These are phyloP conservation scores for Citrus trifoliata DNA, from an alignment of 345 rosid species.

Conservation along the genomic window DNA sequence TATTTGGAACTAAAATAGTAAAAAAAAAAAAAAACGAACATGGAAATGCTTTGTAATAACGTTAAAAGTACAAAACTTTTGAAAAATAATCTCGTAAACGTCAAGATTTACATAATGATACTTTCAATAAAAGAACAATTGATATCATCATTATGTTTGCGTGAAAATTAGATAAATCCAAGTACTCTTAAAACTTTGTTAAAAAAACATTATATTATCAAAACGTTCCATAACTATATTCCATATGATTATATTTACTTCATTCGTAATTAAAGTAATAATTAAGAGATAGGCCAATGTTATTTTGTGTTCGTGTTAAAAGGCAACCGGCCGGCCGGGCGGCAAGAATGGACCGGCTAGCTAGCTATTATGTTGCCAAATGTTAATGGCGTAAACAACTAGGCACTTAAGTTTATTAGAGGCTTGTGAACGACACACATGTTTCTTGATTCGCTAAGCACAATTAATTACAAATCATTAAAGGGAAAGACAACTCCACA, in stretches of 20 bases:
- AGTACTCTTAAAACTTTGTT: background rate
- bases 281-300: no score
- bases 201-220: no score
- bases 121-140: background rate
- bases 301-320: background rate
- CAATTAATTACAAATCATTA: slow-evolving; percentile 4
- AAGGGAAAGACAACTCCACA: background rate
- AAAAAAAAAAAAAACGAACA: no score
- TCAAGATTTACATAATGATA: background rate
- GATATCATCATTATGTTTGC: background rate
- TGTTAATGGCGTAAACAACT: background rate
- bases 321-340: background rate
- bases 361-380: background rate
- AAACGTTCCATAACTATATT: background rate
- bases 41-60: no score
- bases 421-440: background rate
- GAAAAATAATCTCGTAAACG: background rate
- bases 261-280: no score
- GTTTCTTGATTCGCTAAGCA: background rate
- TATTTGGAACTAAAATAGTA: background rate
- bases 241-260: no score
- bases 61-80: background rate
- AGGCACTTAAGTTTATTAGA: background rate
- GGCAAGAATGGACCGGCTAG: background rate
- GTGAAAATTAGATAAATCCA: background rate